Percentiles rank a stretch among this genome's conserved stretches.
These are phyloP conservation scores for Phytophthora syringae DNA, from an alignment of 352 stramenopile species.

Conservation along the genomic window DNA sequence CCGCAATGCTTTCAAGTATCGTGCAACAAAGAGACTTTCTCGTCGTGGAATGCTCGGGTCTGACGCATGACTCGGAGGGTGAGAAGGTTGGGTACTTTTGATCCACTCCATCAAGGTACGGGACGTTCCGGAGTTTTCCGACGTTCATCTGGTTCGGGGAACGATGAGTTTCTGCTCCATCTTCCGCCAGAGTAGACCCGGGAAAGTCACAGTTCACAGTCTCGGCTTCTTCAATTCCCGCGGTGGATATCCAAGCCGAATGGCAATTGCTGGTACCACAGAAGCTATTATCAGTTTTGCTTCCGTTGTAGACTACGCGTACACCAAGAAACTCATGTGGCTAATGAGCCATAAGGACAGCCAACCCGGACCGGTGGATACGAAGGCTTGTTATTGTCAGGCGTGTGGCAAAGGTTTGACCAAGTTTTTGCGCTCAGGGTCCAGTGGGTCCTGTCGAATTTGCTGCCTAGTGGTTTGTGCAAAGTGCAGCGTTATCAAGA, in stretches of 20 bases:
- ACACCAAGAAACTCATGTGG: slow-evolving; percentile 68
- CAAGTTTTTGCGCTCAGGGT: slow-evolving; percentile 25
- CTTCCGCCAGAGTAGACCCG: slow-evolving; percentile 34
- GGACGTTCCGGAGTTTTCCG: slow-evolving; percentile 40
- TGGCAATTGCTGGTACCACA: slow-evolving; percentile 47
- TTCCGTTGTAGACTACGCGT: slow-evolving; percentile 53
- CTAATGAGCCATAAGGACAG: slow-evolving; percentile 43
- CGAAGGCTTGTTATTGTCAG: slow-evolving; percentile 31
- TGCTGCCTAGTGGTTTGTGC: slow-evolving; percentile 50
- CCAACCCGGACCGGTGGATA: background rate
- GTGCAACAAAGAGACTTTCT: slow-evolving; percentile 58
- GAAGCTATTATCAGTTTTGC: slow-evolving; percentile 48
- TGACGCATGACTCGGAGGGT: slow-evolving; percentile 38
- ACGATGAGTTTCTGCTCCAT: slow-evolving; percentile 59
- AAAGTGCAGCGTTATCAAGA: slow-evolving; percentile 65
- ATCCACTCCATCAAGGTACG: slow-evolving; percentile 56
- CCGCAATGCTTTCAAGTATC: slow-evolving; percentile 45
- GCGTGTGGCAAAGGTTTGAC: slow-evolving; percentile 27
- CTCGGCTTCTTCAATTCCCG: slow-evolving; percentile 56
- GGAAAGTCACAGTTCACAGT: slow-evolving; percentile 45
- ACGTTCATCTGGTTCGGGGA: slow-evolving; percentile 53
- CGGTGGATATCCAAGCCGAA: slow-evolving; percentile 51
- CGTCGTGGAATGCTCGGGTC: slow-evolving; percentile 46
- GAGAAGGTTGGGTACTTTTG: slow-evolving; percentile 47
- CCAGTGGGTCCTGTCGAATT: slow-evolving; percentile 42